Base-by-base conservation (phyloP, 176 grass and related monocot genomes). In the Puccinellia tenuiflora region DNA sequence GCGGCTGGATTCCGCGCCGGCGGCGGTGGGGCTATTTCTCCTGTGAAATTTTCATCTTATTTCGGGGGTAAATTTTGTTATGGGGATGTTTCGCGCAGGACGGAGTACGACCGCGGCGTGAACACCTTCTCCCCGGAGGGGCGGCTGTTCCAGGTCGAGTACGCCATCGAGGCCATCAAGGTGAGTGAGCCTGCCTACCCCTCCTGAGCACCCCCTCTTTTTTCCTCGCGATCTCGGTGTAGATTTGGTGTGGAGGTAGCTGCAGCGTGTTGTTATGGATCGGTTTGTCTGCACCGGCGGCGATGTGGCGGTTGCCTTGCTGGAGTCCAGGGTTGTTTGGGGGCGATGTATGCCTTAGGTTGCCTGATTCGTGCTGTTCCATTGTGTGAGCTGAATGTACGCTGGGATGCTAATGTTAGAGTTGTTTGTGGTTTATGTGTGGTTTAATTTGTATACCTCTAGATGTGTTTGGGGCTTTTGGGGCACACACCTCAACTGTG, bases 91-190 rank as follows among this genome's bases (percentile, higher is more conserved):
- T 3, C 9, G 47, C 15, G 45, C 62, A 95, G 93, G 75, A 92
- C 93, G 60, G 93, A 95, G 90, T 95, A 92, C 73, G 93, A 95
- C 82, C 90, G 93, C 7, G 88, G 93, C 3, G 93, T 95, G 54
- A 92, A 92, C 75, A 95, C 93, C 37, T 92, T 95, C 85, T 95
- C 93, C 4, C 93, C 93, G 16, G 93, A 95, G 86, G 93, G 90
- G 28, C 76, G 93, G 82, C 63, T 95, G 31, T 95, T 96, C 81
- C 93, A 96, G 90, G 93, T 96, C 31, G 93, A 96, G 64, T 96
- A 96, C 83, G 93, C 93, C 80, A 96, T 92, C 56, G 90, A 96
- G 88, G 93, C 90, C 57, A 96, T 96, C 83, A 92, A 96, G 93
- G 93, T 96, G 71, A 31, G 43, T 20, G 46, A 74, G 39, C 40